A percentile compares a stretch with the other conserved stretches of the same genome.
Evolutionary conservation across 2,329 filamentous ascomycete species (phyloP).

Genomic region (Aschersonia sp.): DNA sequence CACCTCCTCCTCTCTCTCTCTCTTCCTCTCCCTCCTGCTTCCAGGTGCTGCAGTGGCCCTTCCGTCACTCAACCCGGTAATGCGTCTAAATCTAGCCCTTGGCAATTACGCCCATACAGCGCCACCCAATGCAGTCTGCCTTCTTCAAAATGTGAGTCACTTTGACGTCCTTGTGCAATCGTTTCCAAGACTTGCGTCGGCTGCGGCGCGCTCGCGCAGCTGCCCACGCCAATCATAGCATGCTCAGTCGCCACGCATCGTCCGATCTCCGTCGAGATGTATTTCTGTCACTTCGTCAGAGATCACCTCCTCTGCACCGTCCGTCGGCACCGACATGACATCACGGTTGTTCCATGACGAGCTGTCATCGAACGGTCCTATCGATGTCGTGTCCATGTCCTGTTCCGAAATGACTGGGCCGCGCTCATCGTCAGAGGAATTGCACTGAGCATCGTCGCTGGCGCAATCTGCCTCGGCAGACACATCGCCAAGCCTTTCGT

Average conservation of each 20-base stretch:
- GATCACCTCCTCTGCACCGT: conserved; percentile 18
- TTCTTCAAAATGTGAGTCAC: no score
- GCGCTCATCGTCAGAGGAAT: conserved; percentile 23
- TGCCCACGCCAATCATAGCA: neutral
- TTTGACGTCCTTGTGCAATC: no score
- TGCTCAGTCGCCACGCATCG: conserved; percentile 9
- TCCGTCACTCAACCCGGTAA: neutral
- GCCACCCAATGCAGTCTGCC: no score
- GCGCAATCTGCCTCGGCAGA: conserved; percentile 21
- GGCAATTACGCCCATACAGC: no score
- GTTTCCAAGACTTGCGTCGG: no score
- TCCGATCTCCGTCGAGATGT: conserved; percentile 27
- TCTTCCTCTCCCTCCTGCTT: neutral
- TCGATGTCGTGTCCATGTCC: conserved; percentile 16
- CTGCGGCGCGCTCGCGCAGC: neutral
- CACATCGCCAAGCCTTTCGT: conserved; percentile 14
- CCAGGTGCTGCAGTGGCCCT: neutral
- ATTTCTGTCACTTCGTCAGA: conserved; percentile 36
- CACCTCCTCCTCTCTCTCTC: neutral
- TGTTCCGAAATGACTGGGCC: conserved; percentile 11
- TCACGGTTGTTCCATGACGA: conserved; percentile 17
- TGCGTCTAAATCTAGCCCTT: no score
- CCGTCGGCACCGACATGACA: conserved; percentile 24
- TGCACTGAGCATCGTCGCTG: conserved; percentile 28
- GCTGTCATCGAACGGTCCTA: conserved; percentile 4